Conservation (phyloP, 2,329 filamentous ascomycete genomes). For the Penicillium sclerotigenum region DNA sequence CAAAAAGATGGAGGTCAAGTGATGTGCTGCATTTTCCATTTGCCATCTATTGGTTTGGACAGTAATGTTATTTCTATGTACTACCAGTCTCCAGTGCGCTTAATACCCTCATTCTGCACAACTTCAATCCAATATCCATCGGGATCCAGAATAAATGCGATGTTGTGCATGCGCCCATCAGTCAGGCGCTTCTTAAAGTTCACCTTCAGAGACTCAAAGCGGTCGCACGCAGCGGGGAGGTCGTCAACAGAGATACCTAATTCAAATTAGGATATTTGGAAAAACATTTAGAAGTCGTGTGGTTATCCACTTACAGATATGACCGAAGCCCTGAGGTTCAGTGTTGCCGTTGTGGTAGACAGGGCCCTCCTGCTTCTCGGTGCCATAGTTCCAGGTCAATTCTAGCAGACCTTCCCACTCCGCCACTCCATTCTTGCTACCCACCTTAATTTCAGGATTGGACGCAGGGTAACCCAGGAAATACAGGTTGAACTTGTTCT, state of each 20-base stretch:
- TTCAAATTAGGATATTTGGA: not conserved
- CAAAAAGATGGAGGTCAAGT: conserved; percentile 1
- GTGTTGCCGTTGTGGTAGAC: conserved; percentile 95
- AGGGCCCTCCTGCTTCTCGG: conserved; percentile 70
- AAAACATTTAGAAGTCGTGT: not conserved
- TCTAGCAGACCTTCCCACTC: conserved; percentile 81
- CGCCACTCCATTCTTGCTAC: conserved; percentile 56
- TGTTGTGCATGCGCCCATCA: conserved; percentile 86
- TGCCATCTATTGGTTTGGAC: not conserved
- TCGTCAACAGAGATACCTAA: conserved; percentile 77
- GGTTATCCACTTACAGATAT: conserved; percentile 67
- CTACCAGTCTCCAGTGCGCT: conserved; percentile 37
- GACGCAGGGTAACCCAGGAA: conserved; percentile 76
- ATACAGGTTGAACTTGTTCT: conserved; percentile 81
- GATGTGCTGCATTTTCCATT: not conserved
- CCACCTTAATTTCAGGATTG: conserved; percentile 52
- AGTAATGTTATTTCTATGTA: not conserved
- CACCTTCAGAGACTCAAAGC: conserved; percentile 77
- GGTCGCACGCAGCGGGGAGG: conserved; percentile 78
- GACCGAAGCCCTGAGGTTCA: conserved; percentile 88
- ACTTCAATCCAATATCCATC: conserved; percentile 77
- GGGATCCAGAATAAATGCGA: conserved; percentile 86
- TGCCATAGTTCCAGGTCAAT: conserved; percentile 76
- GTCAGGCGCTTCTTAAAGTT: conserved; percentile 95
- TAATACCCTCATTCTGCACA: conserved; percentile 64